These are phyloP conservation scores for Blastosporella zonata DNA, from an alignment of 1,284 basidiomycete species.

Conservation along the genomic window DNA sequence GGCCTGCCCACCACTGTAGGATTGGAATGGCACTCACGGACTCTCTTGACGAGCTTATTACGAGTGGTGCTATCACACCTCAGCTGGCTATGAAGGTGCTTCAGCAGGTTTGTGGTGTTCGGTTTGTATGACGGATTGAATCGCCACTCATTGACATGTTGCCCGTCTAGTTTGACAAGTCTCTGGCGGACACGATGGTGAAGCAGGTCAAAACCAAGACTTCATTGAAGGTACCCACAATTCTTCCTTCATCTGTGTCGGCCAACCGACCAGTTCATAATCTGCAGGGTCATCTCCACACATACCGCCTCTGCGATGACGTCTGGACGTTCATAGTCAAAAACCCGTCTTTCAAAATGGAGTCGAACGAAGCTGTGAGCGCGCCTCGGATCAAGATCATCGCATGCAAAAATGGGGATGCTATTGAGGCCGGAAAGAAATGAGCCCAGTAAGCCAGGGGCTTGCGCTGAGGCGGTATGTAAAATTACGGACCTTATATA, in stretches of 20 bases:
- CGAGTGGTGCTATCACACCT: slow-evolving; percentile 94
- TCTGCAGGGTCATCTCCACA: slow-evolving; percentile 80
- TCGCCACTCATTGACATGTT: too few species aligned
- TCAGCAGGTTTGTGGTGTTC: slow-evolving; percentile 70
- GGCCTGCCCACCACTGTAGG: slow-evolving; percentile 40
- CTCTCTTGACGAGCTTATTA: slow-evolving; percentile 97
- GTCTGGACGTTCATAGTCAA: slow-evolving; percentile 97
- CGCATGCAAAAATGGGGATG: slow-evolving; percentile 91
- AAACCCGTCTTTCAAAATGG: slow-evolving; percentile 92
- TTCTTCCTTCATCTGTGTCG: background rate
- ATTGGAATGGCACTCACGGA: slow-evolving; percentile 98
- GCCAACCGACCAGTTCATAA: background rate
- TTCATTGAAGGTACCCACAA: slow-evolving; percentile 69
- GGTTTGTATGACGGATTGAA: background rate
- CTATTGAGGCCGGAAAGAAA: slow-evolving; percentile 74
- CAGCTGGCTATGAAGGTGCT: slow-evolving; percentile 97
- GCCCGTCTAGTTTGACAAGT: slow-evolving; percentile 98
- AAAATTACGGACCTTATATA: slow-evolving; percentile 9
- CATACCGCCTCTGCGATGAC: slow-evolving; percentile 93
- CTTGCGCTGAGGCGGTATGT: slow-evolving; percentile 11
- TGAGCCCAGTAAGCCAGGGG: slow-evolving; percentile 21
- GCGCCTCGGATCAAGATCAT: slow-evolving; percentile 90
- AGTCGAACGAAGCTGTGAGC: slow-evolving; percentile 78
- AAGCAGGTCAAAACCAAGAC: slow-evolving; percentile 93
- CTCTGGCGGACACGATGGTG: slow-evolving; percentile 85